These are phyloP conservation scores for Phoenix dactylifera DNA, from an alignment of 176 grass and related monocot species.

Conservation along the genomic window DNA sequence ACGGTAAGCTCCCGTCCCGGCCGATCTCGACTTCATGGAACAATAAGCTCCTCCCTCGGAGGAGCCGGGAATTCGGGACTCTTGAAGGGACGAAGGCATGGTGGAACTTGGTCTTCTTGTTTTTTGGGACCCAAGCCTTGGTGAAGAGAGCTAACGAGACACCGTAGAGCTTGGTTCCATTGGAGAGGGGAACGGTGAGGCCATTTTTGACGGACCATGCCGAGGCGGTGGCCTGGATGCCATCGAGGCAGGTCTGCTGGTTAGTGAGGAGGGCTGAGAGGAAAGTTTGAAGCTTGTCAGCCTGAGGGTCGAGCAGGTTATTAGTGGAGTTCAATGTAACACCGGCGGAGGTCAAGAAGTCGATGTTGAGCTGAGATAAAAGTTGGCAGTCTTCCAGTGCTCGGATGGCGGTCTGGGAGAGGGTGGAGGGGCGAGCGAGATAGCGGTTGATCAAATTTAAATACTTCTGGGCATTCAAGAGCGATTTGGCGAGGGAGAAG, in stretches of 20 bases:
- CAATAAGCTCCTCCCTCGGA: conserved; percentile 15
- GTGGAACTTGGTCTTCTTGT: conserved; percentile 22
- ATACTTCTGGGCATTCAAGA: conserved; percentile 41
- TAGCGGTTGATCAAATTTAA: conserved; percentile 39
- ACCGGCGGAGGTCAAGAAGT: conserved; percentile 48
- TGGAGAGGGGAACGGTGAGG: conserved; percentile 37
- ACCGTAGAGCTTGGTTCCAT: conserved; percentile 63
- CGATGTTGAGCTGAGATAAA: conserved; percentile 63
- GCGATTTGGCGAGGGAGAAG: conserved; percentile 65
- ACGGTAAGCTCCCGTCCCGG: conserved; percentile 23
- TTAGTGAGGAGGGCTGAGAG: conserved; percentile 89
- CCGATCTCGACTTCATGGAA: conserved; percentile 25
- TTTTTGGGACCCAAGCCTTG: conserved; percentile 56
- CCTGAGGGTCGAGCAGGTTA: conserved; percentile 50
- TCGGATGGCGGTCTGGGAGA: conserved; percentile 36
- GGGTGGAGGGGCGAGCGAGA: conserved; percentile 27
- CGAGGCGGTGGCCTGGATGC: conserved; percentile 42
- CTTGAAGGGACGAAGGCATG: conserved; percentile 16
- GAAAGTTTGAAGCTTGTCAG: conserved; percentile 57
- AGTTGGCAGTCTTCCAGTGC: conserved; percentile 65
- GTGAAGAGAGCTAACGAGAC: conserved; percentile 83
- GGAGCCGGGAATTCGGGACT: neutral
- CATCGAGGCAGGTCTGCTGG: conserved; percentile 75
- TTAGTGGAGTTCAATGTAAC: conserved; percentile 29
- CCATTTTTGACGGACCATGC: conserved; percentile 67